phyloP scores from a whole-genome alignment of 768 basidiomycete species.

The Nidularia pulvinata region DNA sequence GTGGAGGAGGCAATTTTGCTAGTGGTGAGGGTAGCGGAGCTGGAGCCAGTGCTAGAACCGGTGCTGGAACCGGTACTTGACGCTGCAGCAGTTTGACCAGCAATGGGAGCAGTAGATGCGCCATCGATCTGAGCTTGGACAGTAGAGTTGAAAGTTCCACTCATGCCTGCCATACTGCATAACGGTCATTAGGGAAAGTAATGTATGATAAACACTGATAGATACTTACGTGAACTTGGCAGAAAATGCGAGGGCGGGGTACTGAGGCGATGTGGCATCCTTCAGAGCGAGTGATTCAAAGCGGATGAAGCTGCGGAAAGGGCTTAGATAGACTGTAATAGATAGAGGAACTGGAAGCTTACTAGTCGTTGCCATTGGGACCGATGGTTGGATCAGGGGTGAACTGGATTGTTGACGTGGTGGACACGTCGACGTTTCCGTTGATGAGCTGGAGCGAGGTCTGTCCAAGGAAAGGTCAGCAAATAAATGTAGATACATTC shows the following conservation, averaged over 20 bases:
- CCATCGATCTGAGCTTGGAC: conserved; percentile 61
- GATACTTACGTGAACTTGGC: conserved; percentile 69
- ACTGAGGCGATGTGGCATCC: conserved; percentile 51
- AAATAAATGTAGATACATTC: background rate
- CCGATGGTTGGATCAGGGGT: conserved; percentile 53
- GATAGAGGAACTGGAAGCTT: conserved; percentile 10
- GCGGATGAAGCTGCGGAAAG: conserved; percentile 67
- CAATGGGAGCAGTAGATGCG: conserved; percentile 56
- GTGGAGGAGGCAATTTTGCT: conserved; percentile 12
- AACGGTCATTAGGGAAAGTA: background rate
- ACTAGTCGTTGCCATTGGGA: conserved; percentile 58
- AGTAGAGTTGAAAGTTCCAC: conserved; percentile 60
- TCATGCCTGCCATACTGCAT: conserved; percentile 65
- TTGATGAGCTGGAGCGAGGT: conserved; percentile 56
- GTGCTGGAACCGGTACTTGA: conserved; percentile 11
- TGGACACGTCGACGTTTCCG: conserved; percentile 49
- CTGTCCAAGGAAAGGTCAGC: conserved; percentile 20
- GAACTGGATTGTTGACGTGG: conserved; percentile 42
- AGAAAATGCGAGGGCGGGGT: conserved; percentile 72
- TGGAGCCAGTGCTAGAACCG: conserved; percentile 11
- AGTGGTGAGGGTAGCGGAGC: conserved; percentile 11
- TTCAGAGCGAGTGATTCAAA: conserved; percentile 58
- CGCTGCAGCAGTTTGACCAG: conserved; percentile 24
- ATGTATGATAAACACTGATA: background rate
- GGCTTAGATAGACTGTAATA: conserved; percentile 2